Evolutionary conservation across 2,329 filamentous ascomycete genomes (phyloP).

Genomic region (Pezicula radicicola): DNA sequence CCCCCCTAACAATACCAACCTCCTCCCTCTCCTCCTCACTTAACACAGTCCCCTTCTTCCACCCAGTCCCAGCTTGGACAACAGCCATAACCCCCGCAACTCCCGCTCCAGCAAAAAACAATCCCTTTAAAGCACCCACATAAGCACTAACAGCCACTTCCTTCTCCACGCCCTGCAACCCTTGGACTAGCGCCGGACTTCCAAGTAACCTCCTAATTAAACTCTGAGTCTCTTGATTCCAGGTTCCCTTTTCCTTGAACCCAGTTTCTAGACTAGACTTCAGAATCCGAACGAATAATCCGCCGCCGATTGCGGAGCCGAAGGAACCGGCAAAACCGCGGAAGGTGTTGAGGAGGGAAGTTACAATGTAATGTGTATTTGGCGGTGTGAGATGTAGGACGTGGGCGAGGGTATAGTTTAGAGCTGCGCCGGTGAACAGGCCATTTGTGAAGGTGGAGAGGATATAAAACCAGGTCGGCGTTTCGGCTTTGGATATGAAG

Average conservation of each 20-base stretch:
- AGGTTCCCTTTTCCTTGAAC: conserved; percentile 27
- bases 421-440: conserved; percentile 64
- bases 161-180: conserved; percentile 44
- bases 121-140: conserved; percentile 45
- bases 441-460: conserved; percentile 66
- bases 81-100: conserved; percentile 45
- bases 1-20: conserved; percentile 3
- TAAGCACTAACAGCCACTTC: conserved; percentile 51
- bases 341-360: conserved; percentile 74
- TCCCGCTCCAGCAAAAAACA: conserved; percentile 49
- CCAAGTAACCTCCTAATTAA: conserved; percentile 54
- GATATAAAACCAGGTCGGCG: conserved; percentile 53
- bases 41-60: conserved; percentile 34
- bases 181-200: conserved; percentile 52
- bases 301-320: conserved; percentile 75
- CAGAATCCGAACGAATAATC: conserved; percentile 34
- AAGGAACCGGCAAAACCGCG: conserved; percentile 80
- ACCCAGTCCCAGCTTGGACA: conserved; percentile 57
- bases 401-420: conserved; percentile 83
- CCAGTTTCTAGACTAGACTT: conserved; percentile 29
- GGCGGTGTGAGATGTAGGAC: conserved; percentile 68
- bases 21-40: conserved; percentile 8
- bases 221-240: conserved; percentile 27
- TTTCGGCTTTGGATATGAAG: conserved; percentile 48
- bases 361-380: conserved; percentile 70